Base-by-base conservation (phyloP, 257 asterid species). In the Plectranthus barbatus region DNA sequence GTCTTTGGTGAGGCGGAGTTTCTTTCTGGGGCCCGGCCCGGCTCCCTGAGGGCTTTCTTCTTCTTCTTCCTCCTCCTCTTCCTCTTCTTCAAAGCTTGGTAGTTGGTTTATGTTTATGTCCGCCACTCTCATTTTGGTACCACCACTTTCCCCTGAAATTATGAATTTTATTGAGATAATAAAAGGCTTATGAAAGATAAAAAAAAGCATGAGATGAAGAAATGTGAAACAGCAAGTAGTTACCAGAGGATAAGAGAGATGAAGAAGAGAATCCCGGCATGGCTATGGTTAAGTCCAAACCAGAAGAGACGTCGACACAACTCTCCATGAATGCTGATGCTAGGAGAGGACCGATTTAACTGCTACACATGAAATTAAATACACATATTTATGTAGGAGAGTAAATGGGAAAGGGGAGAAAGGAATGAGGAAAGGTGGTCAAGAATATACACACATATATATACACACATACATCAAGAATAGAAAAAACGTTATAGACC, bases 1-100 rank as follows among this genome's bases (percentile, higher is more conserved):
- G 31, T 81, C 83, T 60, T 73, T 82, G 7, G 84, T 86, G 7
- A 89, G 87, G 1, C 96, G 91, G 21, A 89, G 87, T 64, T 89
- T 89, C 78, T 86, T 89, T 44, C 84, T 72, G 0, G 83, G 87
- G 62, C 65, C 82, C 53, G 71, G 76, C 57, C 81, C 79, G 3
- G 70, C 74, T 37, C 72, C 51, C 0, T 50, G 77, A 23, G 72
- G 72, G 83, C 87, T 75, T 10, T 83, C 85, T 3, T 81, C 81
- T 53, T 73, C 84, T 11, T 55, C 69, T 21, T 49, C 63, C 6
- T 76, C 84, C 37, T 76, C 89, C 5, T 78, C 86, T 48, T 78
- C 91, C 67, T 76, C 83, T n/a, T 57, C 80, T 31, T 65, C 66
- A n/a, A n/a, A n/a, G n/a, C n/a, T n/a, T 17, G 76, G 70, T 6